Base-by-base conservation (phyloP, 257 asterid species). In the Primulina tabacum region DNA sequence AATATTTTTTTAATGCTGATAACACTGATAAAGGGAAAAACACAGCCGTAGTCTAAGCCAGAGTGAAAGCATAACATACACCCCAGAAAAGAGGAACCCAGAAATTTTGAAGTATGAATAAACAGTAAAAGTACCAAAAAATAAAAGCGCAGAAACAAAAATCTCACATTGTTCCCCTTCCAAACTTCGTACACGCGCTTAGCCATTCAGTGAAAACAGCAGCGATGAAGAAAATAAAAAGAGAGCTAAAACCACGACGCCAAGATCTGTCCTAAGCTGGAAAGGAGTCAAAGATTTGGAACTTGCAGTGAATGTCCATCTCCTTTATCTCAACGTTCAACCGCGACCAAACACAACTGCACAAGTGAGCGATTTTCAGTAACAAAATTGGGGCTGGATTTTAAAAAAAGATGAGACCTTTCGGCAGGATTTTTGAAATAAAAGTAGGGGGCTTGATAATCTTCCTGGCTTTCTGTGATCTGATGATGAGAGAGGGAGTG, bases 81-180 rank as follows among this genome's bases (percentile, higher is more conserved):
- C 64, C 56, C 79, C 26, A n/a, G 65, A 74, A 64, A 62, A 63
- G 57, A 64, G 68, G 30, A 73, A 60, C 77, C 79, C 80, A 69
- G 43, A 59, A 6, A 35, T 60, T 74, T 29, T n/a, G 62, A 76
- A 57, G 72, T 66, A 65, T 62, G 50, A 62, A 24, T 11, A 33
- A 69, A 75, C 21, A 69, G 64, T 55, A 24, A 57, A 62, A 61
- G 56, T 16, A 26, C 6, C 62, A 29, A 71, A 29, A 65, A 43
- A 7, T 8, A 43, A 14, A 71, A 50, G 65, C 37, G 68, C 20
- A 55, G 52, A 55, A 61, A n/a, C 38, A 75, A 57, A 63, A 72
- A 80, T 84, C 96, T 88, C 81, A 93, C 98, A 84, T 93, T 93
- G 84, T 84, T 89, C 62, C 97, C 98, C 88, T 90, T 89, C 98